These are phyloP conservation scores for Lactarius deliciosus DNA, from an alignment of 768 basidiomycete genomes.

Conservation along the genomic window DNA sequence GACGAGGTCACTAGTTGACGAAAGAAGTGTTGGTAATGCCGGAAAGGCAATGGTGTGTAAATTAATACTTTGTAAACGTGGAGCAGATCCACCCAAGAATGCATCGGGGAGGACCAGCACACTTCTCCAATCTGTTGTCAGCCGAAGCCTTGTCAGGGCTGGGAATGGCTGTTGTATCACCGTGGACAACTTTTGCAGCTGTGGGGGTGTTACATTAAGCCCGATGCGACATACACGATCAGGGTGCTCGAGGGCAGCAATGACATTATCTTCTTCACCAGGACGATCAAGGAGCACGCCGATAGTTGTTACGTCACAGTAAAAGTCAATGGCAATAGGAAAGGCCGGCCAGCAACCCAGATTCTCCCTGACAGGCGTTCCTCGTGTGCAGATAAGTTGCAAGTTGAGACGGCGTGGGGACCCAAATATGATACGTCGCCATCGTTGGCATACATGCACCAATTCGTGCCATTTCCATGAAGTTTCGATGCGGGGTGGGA, in stretches of 20 bases:
- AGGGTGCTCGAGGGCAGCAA: background rate
- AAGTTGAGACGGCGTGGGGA: background rate
- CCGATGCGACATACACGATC: background rate
- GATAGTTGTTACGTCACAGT: background rate
- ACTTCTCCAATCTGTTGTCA: background rate
- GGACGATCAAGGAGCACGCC: background rate
- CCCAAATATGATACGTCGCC: background rate
- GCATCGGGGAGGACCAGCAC: background rate
- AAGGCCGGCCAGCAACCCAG: background rate
- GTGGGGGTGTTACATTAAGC: background rate
- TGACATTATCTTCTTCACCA: background rate
- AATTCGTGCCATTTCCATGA: background rate
- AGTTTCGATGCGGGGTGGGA: background rate
- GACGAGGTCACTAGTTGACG: background rate
- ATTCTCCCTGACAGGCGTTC: background rate
- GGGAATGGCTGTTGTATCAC: background rate
- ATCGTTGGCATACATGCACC: background rate
- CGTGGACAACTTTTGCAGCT: background rate
- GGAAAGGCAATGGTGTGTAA: background rate
- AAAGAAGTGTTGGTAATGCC: background rate
- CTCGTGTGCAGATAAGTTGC: background rate
- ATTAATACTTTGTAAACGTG: background rate
- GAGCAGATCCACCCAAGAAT: background rate
- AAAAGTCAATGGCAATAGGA: background rate
- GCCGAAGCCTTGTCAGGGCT: background rate